Percentiles rank a stretch among this genome's conserved stretches.
These are phyloP conservation scores for Arachnomyces sp. DNA, from an alignment of 2,329 filamentous ascomycete species.

Conservation along the genomic window DNA sequence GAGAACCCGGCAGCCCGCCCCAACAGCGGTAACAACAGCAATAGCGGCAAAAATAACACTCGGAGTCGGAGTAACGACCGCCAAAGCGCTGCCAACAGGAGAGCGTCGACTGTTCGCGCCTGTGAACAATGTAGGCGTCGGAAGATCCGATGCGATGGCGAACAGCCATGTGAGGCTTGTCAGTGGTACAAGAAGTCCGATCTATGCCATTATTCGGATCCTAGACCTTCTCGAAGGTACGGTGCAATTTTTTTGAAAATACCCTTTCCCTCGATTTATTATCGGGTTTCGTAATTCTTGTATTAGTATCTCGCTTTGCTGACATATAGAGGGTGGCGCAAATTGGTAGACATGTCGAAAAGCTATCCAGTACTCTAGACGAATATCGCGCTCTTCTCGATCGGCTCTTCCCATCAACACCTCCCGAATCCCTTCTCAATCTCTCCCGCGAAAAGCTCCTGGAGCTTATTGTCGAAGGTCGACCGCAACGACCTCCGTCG, in stretches of 20 bases:
- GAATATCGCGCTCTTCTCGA: conserved; percentile 58
- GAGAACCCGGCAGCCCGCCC: conserved; percentile 26
- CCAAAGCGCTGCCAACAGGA: conserved; percentile 25
- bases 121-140: conserved; percentile 71
- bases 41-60: conserved; percentile 4
- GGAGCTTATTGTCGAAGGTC: conserved; percentile 45
- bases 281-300: conserved; percentile 40
- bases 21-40: conserved; percentile 8
- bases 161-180: conserved; percentile 75
- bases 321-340: not conserved
- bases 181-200: conserved; percentile 74
- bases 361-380: conserved; percentile 57
- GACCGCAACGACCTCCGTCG: conserved; percentile 27
- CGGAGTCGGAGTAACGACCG: conserved; percentile 26
- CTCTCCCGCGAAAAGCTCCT: conserved; percentile 56
- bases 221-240: conserved; percentile 70
- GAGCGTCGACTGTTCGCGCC: conserved; percentile 42
- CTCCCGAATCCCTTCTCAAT: conserved; percentile 43
- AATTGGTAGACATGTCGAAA: conserved; percentile 39
- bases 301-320: not conserved
- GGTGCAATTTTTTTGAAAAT: conserved; percentile 21
- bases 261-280: conserved; percentile 13
- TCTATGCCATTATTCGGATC: conserved; percentile 73
- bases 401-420: conserved; percentile 55
- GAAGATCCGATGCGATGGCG: conserved; percentile 78